Conservation (phyloP, 106 monocot species). For the Dactylorhiza incarnata region DNA sequence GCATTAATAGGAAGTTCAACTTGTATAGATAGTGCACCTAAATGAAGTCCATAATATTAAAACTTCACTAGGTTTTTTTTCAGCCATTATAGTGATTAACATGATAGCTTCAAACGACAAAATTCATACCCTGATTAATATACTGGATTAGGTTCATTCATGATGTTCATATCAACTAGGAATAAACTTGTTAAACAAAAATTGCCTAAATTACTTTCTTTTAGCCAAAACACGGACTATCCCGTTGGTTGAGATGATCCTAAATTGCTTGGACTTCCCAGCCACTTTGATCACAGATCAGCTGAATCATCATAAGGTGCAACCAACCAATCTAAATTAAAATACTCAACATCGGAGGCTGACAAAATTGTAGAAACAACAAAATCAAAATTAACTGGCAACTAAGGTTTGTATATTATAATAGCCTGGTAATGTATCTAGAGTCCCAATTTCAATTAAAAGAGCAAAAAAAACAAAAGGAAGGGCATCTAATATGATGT, state of each 20-base stretch:
- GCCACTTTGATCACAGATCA: not conserved
- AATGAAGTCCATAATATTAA: not conserved
- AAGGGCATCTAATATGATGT: too few species aligned
- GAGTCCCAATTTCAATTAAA: too few species aligned
- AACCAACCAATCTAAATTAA: not conserved
- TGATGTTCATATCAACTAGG: not conserved
- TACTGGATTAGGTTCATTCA: not conserved
- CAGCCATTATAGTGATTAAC: not conserved
- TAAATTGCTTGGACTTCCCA: not conserved
- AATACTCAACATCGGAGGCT: not conserved
- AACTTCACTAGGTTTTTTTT: not conserved
- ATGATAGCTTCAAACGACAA: not conserved
- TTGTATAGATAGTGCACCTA: not conserved
- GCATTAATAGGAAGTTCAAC: not conserved
- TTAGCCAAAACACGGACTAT: not conserved
- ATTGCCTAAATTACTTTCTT: not conserved
- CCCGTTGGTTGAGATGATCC: not conserved
- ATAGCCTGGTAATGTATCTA: too few species aligned
- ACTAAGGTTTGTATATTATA: too few species aligned
- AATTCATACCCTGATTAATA: not conserved
- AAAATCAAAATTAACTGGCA: too few species aligned
- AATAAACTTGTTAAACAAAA: not conserved
- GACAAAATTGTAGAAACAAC: too few species aligned
- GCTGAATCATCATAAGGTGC: not conserved
- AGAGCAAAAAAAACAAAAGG: too few species aligned